phyloP scores from a whole-genome alignment of 1,284 basidiomycete genomes.

The Rhodotorula sp. region DNA sequence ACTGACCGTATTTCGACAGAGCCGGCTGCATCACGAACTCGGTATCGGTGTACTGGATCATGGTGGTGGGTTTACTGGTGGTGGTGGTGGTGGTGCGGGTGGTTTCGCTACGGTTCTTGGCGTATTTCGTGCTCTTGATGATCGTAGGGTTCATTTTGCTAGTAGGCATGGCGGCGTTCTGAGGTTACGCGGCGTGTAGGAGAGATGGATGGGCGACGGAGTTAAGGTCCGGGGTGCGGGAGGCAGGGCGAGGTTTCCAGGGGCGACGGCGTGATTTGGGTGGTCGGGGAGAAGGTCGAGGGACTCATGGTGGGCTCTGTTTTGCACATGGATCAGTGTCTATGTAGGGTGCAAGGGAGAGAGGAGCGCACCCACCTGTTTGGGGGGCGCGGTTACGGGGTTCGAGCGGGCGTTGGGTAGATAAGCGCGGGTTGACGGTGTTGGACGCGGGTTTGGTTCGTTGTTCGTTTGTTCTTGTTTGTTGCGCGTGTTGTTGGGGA shows the following conservation, averaged over 20 bases:
- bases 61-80: conserved; percentile 2
- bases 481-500: background rate
- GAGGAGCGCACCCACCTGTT: background rate
- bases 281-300: background rate
- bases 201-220: background rate
- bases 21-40: conserved; percentile 6
- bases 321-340: background rate
- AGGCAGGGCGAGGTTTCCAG: conserved; percentile 2
- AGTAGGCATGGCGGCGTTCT: background rate
- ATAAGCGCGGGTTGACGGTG: background rate
- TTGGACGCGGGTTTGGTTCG: background rate
- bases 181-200: background rate
- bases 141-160: background rate
- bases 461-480: background rate
- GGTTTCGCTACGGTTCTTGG: background rate
- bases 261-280: conserved; percentile 2
- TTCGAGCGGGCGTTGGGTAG: background rate
- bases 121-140: conserved; percentile 2
- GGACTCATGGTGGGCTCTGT: conserved; percentile 1
- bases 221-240: conserved; percentile 2
- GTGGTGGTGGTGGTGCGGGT: background rate
- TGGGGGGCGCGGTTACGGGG: background rate
- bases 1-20: conserved; percentile 14
- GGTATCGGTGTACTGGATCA: conserved; percentile 20
- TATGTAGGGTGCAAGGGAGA: background rate